A percentile compares a stretch with the other conserved stretches of the same genome.
Conservation (phyloP, 257 asterid species). For the Leptodermis oblonga region DNA sequence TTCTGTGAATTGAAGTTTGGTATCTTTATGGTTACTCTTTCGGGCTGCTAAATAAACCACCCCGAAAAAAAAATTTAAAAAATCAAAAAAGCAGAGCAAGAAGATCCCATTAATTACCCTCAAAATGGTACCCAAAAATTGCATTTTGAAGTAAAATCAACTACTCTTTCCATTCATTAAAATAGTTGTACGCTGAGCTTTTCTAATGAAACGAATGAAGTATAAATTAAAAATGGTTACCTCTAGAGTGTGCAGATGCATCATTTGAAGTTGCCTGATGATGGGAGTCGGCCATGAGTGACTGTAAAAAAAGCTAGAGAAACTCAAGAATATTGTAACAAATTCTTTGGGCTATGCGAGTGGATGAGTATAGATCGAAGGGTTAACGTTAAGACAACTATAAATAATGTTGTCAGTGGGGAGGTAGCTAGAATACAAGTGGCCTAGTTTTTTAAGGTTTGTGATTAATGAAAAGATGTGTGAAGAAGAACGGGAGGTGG, state of each 20-base stretch:
- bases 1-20: constrained; percentile 25
- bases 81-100: not conserved
- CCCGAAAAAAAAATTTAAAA: too few species aligned
- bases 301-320: not conserved
- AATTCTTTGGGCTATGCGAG: not conserved
- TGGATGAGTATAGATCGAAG: not conserved
- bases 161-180: too few species aligned
- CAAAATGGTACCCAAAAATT: not conserved
- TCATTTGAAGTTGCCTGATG: constrained; percentile 14
- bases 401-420: not conserved
- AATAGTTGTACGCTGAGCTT: too few species aligned
- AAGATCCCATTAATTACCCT: not conserved
- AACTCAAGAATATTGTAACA: not conserved
- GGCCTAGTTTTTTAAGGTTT: not conserved
- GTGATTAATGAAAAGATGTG: not conserved
- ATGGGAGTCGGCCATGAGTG: constrained; percentile 21
- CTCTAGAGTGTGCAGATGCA: constrained; percentile 10
- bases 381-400: too few species aligned
- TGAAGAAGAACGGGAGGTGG: constrained; percentile 18
- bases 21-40: constrained; percentile 4
- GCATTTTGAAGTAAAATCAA: too few species aligned
- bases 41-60: constrained; percentile 10
- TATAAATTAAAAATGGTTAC: too few species aligned
- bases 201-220: too few species aligned
- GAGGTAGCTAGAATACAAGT: not conserved